Evolutionary conservation across 352 stramenopile species (phyloP).

Genomic region (Pythium utonaiense): DNA sequence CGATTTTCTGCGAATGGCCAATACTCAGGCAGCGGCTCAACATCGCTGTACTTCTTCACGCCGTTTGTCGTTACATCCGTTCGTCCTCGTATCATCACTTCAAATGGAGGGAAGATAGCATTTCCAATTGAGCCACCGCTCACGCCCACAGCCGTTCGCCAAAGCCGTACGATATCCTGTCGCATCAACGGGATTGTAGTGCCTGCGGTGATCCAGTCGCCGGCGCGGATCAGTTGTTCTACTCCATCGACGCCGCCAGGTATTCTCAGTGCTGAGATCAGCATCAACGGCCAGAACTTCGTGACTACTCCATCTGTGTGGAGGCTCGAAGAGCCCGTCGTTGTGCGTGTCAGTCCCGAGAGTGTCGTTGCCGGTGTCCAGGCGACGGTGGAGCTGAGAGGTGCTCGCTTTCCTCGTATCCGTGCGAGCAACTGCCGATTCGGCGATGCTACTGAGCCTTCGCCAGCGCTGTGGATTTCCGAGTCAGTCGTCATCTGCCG

Average conservation of each 20-base stretch:
- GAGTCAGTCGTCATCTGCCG: conserved; percentile 10
- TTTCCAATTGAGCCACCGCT: neutral
- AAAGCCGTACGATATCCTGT: neutral
- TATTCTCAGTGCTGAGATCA: neutral
- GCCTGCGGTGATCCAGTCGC: neutral
- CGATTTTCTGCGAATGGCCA: conserved; percentile 13
- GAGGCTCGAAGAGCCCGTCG: conserved; percentile 5
- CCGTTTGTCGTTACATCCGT: neutral
- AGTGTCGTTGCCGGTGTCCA: neutral
- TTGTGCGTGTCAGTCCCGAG: conserved; percentile 1
- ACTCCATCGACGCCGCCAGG: neutral
- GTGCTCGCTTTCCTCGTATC: conserved; percentile 36
- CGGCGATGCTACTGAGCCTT: conserved; percentile 13
- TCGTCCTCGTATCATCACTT: neutral
- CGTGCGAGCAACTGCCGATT: conserved; percentile 43
- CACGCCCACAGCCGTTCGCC: neutral
- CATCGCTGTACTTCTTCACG: conserved; percentile 6
- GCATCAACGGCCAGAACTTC: conserved; percentile 20
- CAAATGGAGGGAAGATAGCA: neutral
- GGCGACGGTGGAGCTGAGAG: conserved; percentile 21
- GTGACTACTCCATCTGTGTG: neutral
- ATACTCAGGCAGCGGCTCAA: neutral
- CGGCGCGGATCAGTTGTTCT: neutral
- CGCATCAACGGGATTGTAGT: conserved; percentile 6
- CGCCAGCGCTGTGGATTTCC: conserved; percentile 18